A percentile compares a stretch with the other conserved stretches of the same genome.
phyloP scores from a whole-genome alignment of 768 basidiomycete species.

The Podaxis sp. region DNA sequence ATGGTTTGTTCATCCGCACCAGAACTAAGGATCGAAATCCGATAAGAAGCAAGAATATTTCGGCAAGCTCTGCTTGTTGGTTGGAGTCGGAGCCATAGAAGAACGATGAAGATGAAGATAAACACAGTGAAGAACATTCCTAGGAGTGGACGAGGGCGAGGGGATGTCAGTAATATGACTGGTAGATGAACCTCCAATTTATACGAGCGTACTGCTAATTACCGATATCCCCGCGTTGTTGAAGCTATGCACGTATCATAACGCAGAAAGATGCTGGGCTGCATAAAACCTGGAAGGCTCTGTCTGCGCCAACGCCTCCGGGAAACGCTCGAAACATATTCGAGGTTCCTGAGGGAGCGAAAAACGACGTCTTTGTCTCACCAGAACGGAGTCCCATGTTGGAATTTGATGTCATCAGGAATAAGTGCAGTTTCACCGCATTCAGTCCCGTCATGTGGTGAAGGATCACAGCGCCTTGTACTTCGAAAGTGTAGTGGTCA shows the following conservation, averaged over 20 bases:
- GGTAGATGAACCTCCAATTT: background rate
- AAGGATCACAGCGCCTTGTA: background rate
- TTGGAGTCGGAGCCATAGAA: background rate
- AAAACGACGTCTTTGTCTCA: background rate
- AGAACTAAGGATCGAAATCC: background rate
- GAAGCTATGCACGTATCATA: background rate
- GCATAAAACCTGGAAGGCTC: background rate
- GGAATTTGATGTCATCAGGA: background rate
- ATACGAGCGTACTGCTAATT: background rate
- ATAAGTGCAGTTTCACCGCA: constrained; percentile 7
- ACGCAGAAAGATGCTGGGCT: background rate
- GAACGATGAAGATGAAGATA: background rate
- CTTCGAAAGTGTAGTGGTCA: background rate
- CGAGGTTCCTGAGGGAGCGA: background rate
- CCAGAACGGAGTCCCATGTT: background rate
- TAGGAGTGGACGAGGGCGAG: background rate
- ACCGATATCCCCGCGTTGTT: background rate
- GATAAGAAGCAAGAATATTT: background rate
- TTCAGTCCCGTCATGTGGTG: background rate
- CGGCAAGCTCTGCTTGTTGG: background rate
- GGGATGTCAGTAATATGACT: background rate
- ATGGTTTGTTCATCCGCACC: background rate
- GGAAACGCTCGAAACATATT: background rate
- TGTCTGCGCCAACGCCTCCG: background rate
- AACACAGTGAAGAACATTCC: background rate